A percentile compares a stretch with the other conserved stretches of the same genome.
phyloP scores from a whole-genome alignment of 352 stramenopile genomes.

The Phytophthora melonis region DNA sequence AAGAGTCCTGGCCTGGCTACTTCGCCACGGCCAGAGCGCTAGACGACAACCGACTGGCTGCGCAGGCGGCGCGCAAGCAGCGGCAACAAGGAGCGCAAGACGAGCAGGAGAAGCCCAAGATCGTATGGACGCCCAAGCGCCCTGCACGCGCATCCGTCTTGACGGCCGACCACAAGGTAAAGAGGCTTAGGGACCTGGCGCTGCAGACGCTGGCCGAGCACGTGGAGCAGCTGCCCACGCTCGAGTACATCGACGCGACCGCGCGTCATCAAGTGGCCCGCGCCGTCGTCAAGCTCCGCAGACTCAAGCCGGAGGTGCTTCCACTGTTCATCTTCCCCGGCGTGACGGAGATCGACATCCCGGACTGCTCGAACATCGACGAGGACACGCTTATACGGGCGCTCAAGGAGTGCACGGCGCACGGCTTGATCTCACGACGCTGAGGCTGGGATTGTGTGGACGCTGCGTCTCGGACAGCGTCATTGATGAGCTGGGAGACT shows the following conservation, averaged over 20 bases:
- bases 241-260: conserved; percentile 76
- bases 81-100: conserved; percentile 47
- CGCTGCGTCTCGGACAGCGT: conserved; percentile 81
- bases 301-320: conserved; percentile 74
- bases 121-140: conserved; percentile 63
- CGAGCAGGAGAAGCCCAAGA: conserved; percentile 30
- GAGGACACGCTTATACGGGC: conserved; percentile 64
- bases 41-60: conserved; percentile 61
- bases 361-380: conserved; percentile 85
- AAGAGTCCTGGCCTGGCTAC: conserved; percentile 82
- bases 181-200: conserved; percentile 62
- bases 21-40: conserved; percentile 74
- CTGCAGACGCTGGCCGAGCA: conserved; percentile 66
- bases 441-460: conserved; percentile 78
- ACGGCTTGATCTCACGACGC: conserved; percentile 58
- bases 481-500: conserved; percentile 74
- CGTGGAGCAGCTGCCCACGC: conserved; percentile 71
- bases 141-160: conserved; percentile 58
- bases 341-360: conserved; percentile 77
- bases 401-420: conserved; percentile 39
- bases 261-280: conserved; percentile 69
- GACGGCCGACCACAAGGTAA: conserved; percentile 57
- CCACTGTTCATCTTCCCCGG: conserved; percentile 86
- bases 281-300: conserved; percentile 61
- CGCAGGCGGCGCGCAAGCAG: conserved; percentile 46